Evolutionary conservation across 768 basidiomycete species (phyloP).

Genomic region (Artomyces pyxidatus): DNA sequence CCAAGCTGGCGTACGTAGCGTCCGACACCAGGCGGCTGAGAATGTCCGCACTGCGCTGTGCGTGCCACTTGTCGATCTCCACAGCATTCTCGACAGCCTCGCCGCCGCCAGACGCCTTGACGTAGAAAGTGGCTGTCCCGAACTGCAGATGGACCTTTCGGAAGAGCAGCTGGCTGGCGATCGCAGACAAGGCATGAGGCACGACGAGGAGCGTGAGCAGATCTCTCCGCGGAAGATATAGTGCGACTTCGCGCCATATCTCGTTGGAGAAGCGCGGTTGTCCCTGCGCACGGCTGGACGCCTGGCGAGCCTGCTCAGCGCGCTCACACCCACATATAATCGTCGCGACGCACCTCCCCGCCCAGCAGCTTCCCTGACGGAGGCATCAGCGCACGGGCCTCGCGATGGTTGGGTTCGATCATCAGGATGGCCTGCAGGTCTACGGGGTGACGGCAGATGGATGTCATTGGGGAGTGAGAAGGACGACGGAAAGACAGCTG

Average conservation of each 20-base stretch:
- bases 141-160: conserved; percentile 58
- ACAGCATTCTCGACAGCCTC: conserved; percentile 18
- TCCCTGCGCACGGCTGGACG: conserved; percentile 29
- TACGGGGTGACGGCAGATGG: too few relatives aligned
- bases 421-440: conserved; percentile 59
- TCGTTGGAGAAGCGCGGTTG: conserved; percentile 55
- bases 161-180: conserved; percentile 63
- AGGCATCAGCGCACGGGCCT: conserved; percentile 54
- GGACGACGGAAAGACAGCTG: too few relatives aligned
- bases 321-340: too few relatives aligned
- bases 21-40: conserved; percentile 60
- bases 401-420: conserved; percentile 59
- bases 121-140: conserved; percentile 23
- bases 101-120: conserved; percentile 15
- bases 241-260: conserved; percentile 64
- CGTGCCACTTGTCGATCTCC: conserved; percentile 42
- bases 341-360: conserved; percentile 18
- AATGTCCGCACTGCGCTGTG: conserved; percentile 66
- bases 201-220: conserved; percentile 57
- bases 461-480: too few relatives aligned
- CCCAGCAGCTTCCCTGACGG: conserved; percentile 35
- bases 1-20: conserved; percentile 45
- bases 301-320: too few relatives aligned
- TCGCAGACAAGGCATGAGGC: conserved; percentile 59
- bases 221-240: conserved; percentile 56